These are phyloP conservation scores for Heliamphora pulchella DNA, from an alignment of 179 eudicot genomes.

Conservation along the genomic window DNA sequence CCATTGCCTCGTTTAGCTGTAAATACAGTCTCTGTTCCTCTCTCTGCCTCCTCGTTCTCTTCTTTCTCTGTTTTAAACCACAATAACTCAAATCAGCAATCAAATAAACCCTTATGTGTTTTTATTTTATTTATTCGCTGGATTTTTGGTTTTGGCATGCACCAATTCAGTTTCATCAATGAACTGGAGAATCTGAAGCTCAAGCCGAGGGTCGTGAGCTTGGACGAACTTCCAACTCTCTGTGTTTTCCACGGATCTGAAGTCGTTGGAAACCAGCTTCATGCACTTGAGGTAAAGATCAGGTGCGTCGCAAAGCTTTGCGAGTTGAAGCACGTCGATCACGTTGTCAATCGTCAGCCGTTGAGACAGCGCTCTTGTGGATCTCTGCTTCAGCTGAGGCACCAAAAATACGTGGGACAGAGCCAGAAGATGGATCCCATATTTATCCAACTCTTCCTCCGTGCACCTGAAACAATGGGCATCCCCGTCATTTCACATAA, in stretches of 20 bases:
- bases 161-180: conserved; percentile 84
- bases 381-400: conserved; percentile 69
- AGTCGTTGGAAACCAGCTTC: conserved; percentile 44
- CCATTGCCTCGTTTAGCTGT: conserved; percentile 87
- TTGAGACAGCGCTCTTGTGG: conserved; percentile 50
- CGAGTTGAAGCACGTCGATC: conserved; percentile 74
- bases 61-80: conserved; percentile 57
- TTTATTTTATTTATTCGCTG: too few relatives aligned
- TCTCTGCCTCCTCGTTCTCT: conserved; percentile 56
- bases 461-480: conserved; percentile 46
- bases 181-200: conserved; percentile 84
- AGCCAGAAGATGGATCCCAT: conserved; percentile 72
- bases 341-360: conserved; percentile 59
- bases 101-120: background rate
- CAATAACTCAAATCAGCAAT: background rate
- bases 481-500: conserved; percentile 7
- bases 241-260: conserved; percentile 58
- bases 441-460: conserved; percentile 61
- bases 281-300: conserved; percentile 67
- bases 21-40: conserved; percentile 53
- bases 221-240: conserved; percentile 82
- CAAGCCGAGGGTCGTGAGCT: conserved; percentile 70
- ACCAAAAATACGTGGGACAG: conserved; percentile 82
- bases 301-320: conserved; percentile 75
- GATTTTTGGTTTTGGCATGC: conserved; percentile 7